Percentiles rank a stretch among this genome's conserved stretches.
These are phyloP conservation scores for Lyophyllum decastes DNA, from an alignment of 768 basidiomycete species.

Conservation along the genomic window DNA sequence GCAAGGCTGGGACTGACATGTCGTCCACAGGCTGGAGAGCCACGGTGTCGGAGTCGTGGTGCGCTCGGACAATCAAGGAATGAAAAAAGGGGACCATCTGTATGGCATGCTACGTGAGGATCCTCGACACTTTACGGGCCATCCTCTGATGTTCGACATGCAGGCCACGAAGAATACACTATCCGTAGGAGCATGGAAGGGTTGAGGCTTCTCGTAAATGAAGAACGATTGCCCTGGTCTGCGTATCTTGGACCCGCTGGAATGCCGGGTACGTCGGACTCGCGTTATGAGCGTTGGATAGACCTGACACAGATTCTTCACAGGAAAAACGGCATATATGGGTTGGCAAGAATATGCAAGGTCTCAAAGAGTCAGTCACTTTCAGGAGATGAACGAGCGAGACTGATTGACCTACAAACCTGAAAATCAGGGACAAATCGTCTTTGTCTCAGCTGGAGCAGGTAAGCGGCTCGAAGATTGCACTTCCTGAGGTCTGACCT, in stretches of 20 bases:
- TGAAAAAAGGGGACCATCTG: conserved; percentile 42
- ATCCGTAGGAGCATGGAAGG: conserved; percentile 23
- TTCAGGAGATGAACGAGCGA: background rate
- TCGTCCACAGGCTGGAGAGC: conserved; percentile 23
- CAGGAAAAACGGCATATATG: conserved; percentile 40
- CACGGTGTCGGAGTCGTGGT: conserved; percentile 45
- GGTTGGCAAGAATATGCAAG: conserved; percentile 42
- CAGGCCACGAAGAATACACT: conserved; percentile 45
- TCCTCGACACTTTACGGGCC: background rate
- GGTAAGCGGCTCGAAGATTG: conserved; percentile 17
- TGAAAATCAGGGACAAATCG: conserved; percentile 36
- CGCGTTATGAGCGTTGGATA: background rate
- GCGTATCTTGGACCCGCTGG: conserved; percentile 52
- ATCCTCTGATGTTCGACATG: background rate
- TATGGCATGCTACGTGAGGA: conserved; percentile 32
- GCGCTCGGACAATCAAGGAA: conserved; percentile 35
- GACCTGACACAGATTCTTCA: background rate
- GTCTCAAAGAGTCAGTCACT: conserved; percentile 33
- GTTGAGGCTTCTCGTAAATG: conserved; percentile 36
- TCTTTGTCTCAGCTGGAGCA: conserved; percentile 41
- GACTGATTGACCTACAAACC: background rate
- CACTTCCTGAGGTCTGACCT: background rate
- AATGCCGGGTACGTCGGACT: conserved; percentile 47
- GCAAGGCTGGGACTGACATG: background rate
- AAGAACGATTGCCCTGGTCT: conserved; percentile 48